Evolutionary conservation across 1,284 basidiomycete species (phyloP).

Genomic region (Anthracocystis setariae): DNA sequence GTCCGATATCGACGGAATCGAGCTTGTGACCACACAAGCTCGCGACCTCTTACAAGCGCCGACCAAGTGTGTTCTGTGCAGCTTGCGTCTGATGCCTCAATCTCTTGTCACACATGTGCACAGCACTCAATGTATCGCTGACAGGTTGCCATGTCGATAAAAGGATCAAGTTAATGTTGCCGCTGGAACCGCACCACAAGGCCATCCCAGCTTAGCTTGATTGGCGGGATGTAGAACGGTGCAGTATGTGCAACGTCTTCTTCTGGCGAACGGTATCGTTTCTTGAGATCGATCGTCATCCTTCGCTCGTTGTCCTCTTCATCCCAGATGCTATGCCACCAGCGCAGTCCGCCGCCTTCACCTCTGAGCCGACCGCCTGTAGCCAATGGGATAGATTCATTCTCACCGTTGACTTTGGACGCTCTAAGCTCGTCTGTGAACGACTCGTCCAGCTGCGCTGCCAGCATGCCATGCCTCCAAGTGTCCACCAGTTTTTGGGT

Average conservation of each 20-base stretch:
- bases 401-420: not conserved
- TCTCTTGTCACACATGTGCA: no score
- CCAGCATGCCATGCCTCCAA: conserved; percentile 39
- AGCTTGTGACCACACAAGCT: no score
- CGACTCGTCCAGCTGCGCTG: conserved; percentile 15
- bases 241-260: not conserved
- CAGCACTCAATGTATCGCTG: no score
- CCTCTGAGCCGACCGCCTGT: conserved; percentile 3
- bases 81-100: no score
- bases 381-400: not conserved
- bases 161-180: no score
- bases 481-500: conserved; percentile 42
- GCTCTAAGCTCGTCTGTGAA: not conserved
- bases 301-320: conserved; percentile 41
- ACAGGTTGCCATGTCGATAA: no score
- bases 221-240: conserved; percentile 36
- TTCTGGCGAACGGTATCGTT: not conserved
- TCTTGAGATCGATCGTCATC: conserved; percentile 23
- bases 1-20: no score
- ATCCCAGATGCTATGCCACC: conserved; percentile 60
- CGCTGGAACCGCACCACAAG: conserved; percentile 37
- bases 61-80: no score
- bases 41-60: no score
- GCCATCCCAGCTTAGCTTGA: conserved; percentile 56
- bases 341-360: conserved; percentile 40